Base-by-base conservation (phyloP, 257 asterid species). In the Gentiana straminea region DNA sequence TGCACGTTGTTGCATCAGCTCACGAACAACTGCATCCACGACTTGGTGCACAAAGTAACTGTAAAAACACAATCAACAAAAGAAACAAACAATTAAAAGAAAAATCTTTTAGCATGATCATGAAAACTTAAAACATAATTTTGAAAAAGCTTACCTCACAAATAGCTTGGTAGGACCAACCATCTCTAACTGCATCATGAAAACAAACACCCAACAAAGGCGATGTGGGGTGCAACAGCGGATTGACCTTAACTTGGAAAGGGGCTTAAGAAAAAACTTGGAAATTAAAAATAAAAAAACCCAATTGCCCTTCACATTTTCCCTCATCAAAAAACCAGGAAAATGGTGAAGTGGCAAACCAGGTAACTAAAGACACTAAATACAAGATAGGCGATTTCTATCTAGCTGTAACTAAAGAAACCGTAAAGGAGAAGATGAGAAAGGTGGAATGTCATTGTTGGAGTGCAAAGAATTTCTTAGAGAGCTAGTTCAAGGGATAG, bases 261-360 rank as follows among this genome's bases (percentile, higher is more conserved):
- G 37, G 41, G 37, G 48, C 35, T 33, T 33, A 41, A 3, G 46
- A 41, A 41, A 41, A 41, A 41, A 10, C 10, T 5, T 5, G 46
- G 8, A 0, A 10, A 8, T 67, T 34, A 71, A 72, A 63, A 65
- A 76, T 57, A 56, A 57, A 69, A 63, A 48, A 49, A 39, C 68
- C 60, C 62, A 73, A 37, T 35, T n/a, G 73, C 81, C 83, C 74
- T 67, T 59, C 79, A 84, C 82, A 61, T 36, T 68, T 78, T 72
- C 75, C 84, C 43, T 78, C 75, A 65, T 58, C 11, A 79, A 90
- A 90, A 90, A 82, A 37, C 65, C 76, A 75, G 86, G 77, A 83
- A 74, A 76, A 48, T 69, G 83, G 80, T 47, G 24, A 73, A 67
- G 77, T 24, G 82, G 71, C 69, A 49, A 65, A 71, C 59, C 76